phyloP scores from a whole-genome alignment of 108 stramenopile species.

The Cyclotella cryptica region DNA sequence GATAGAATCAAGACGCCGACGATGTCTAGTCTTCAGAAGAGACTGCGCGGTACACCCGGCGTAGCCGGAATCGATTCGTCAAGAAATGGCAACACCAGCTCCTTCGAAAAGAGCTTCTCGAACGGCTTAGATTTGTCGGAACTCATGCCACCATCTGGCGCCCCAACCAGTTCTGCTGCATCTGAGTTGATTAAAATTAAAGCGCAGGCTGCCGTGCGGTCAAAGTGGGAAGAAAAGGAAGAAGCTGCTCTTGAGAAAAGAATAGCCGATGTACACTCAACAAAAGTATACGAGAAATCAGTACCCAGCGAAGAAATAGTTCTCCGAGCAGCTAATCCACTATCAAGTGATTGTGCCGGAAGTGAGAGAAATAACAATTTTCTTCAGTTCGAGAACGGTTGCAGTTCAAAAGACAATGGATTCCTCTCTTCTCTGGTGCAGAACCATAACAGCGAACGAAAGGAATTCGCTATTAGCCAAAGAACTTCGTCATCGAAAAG shows the following conservation, averaged over 20 bases:
- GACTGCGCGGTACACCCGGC: background rate
- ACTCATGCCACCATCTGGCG: background rate
- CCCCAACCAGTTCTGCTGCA: background rate
- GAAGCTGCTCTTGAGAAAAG: slow-evolving; percentile 18
- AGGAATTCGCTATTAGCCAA: background rate
- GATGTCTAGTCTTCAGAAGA: slow-evolving; percentile 15
- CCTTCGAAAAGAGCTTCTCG: slow-evolving; percentile 25
- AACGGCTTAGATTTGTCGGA: slow-evolving; percentile 18
- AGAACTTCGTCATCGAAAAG: slow-evolving; percentile 2
- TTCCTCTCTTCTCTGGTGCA: slow-evolving; percentile 27
- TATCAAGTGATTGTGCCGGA: background rate
- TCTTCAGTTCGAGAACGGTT: slow-evolving; percentile 18
- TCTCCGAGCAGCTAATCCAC: slow-evolving; percentile 22
- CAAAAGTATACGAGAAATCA: background rate
- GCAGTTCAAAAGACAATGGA: slow-evolving; percentile 11
- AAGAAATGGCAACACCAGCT: background rate
- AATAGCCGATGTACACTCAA: slow-evolving; percentile 3
- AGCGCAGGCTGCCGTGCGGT: background rate
- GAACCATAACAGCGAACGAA: slow-evolving; percentile 13
- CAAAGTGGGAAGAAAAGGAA: slow-evolving; percentile 13
- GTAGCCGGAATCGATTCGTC: background rate
- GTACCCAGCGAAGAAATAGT: background rate
- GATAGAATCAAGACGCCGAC: too few species aligned
- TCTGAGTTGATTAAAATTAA: slow-evolving; percentile 27
- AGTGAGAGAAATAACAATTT: slow-evolving; percentile 22